Base-by-base conservation (phyloP, 164 flowering plant species). In the Tetrastigma voinierianum region DNA sequence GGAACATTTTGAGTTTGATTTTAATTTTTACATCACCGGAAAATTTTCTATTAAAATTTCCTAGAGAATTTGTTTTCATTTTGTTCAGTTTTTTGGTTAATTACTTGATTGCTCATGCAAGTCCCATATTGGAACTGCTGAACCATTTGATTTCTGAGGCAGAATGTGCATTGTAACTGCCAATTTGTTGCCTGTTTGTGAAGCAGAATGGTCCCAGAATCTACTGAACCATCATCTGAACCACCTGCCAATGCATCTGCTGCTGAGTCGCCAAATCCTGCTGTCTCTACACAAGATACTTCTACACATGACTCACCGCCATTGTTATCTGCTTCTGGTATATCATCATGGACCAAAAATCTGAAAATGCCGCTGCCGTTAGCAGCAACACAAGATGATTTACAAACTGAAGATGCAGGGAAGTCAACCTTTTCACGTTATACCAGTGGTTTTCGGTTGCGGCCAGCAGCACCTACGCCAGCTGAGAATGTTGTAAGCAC, bases 381-480 rank as follows among this genome's bases (percentile, higher is more conserved):
- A 19, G 67, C 57, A 0, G 66, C 76, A 11, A 51, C 80, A 40
- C 79, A 74, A 59, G 85, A 83, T 43, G 79, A 66, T 49, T 66
- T 86, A 51, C 71, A 67, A 7, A 19, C 80, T 73, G 84, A 62
- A 59, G 76, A 67, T 73, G 56, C 82, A 59, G 89, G 78, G 56
- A 84, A 82, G 72, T 87, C 89, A 20, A 49, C 89, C 2, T 82
- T 95, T 77, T 71, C 97, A 19, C 87, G 93, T 60, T 79, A 92
- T 62, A 83, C 97, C 21, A 77, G 87, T 77, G 96, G 96, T 9
- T 51, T 92, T 57, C 86, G 91, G 8, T 63, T 83, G 73, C 87
- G 81, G 1, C 70, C 93, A 12, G 76, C 67, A 67, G 68, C 85
- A 74, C 67, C 83, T 44, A 57, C 54, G 2, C 49, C 79, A 45